Conservation (phyloP, 768 basidiomycete genomes). For the Pisolithus orientalis region DNA sequence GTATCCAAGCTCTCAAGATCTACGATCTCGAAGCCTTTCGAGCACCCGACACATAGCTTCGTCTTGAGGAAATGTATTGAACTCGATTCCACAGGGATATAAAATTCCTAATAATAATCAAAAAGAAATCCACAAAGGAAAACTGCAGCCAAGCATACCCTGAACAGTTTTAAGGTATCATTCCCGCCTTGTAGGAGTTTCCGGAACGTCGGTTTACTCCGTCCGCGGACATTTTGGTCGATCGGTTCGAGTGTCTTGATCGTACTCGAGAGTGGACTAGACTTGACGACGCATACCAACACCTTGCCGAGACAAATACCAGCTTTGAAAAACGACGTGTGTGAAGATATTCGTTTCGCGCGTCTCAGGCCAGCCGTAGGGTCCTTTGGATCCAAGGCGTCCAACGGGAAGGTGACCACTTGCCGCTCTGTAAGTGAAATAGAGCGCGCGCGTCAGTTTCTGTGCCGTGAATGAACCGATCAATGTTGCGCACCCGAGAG, state of each 20-base stretch:
- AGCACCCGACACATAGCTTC: constrained; percentile 93
- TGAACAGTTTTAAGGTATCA: constrained; percentile 88
- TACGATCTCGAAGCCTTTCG: constrained; percentile 97
- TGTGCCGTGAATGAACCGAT: background rate
- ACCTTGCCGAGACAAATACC: constrained; percentile 87
- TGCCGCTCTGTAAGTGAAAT: constrained; percentile 62
- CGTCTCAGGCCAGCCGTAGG: constrained; percentile 88
- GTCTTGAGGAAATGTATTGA: constrained; percentile 98
- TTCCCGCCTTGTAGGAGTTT: constrained; percentile 92
- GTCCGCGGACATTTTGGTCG: constrained; percentile 75
- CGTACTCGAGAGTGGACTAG: constrained; percentile 89
- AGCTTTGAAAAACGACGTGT: constrained; percentile 97
- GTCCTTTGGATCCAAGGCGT: constrained; percentile 85
- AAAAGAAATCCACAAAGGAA: background rate
- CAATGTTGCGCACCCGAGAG: constrained; percentile 61
- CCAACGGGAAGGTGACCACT: constrained; percentile 93
- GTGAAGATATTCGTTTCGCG: constrained; percentile 90
- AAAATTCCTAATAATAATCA: constrained; percentile 70
- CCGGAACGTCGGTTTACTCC: constrained; percentile 87
- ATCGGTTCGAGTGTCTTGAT: constrained; percentile 98
- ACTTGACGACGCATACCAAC: constrained; percentile 95
- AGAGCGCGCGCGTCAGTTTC: background rate
- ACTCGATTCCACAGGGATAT: constrained; percentile 94
- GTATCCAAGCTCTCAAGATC: constrained; percentile 96
- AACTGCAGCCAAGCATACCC: constrained; percentile 40